Conservation (phyloP, 441 rosid species). For the Euphorbia schlechtendalii region DNA sequence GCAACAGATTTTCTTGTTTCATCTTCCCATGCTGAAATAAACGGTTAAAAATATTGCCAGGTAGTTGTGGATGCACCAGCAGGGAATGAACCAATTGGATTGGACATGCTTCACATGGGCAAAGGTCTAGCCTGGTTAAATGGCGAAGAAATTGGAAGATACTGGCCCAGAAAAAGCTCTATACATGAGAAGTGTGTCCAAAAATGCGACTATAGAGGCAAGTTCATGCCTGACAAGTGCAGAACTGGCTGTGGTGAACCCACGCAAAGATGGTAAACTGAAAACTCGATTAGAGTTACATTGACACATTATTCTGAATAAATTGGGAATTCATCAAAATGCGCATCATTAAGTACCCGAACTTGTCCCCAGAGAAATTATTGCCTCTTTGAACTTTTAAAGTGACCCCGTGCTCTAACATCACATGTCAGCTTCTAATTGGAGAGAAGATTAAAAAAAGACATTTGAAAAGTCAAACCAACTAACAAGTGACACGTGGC, state of each 20-base stretch:
- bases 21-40: background rate
- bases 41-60: constrained; percentile 33
- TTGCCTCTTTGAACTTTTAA: no score
- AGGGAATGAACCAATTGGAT: constrained; percentile 81
- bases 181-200: constrained; percentile 43
- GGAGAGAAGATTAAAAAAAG: no score
- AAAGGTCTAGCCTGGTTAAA: constrained; percentile 98
- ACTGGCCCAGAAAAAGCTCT: constrained; percentile 59
- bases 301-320: background rate
- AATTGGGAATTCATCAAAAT: background rate
- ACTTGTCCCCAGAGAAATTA: no score
- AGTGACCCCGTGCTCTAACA: no score
- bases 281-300: background rate
- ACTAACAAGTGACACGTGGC: no score
- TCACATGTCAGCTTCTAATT: no score
- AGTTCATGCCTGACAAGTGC: constrained; percentile 75
- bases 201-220: constrained; percentile 81
- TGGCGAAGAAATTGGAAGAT: constrained; percentile 93
- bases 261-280: constrained; percentile 86
- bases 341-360: background rate
- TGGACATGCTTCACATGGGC: constrained; percentile 91
- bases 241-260: constrained; percentile 86
- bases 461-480: no score
- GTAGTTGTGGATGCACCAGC: constrained; percentile 63
- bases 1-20: background rate